phyloP scores from a whole-genome alignment of 805 yeast species.

The Sugiyamaella qingdaonensis region DNA sequence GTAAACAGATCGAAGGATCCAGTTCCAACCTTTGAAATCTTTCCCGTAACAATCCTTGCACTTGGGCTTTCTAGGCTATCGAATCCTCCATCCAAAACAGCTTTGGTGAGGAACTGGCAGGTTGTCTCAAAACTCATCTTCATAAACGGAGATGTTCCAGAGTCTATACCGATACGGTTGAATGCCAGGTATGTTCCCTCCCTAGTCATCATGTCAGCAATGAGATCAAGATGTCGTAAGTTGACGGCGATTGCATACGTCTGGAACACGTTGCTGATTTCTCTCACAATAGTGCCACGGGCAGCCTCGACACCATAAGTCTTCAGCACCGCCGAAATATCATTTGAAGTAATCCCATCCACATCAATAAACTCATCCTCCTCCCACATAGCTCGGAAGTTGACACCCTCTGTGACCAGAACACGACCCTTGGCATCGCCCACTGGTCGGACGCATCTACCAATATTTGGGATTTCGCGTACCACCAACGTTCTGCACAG shows the following conservation, averaged over 20 bases:
- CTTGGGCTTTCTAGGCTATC: conserved; percentile 90
- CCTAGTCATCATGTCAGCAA: conserved; percentile 99
- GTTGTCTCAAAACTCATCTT: conserved; percentile 99
- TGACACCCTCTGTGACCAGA: conserved; percentile 95
- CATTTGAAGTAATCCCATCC: conserved; percentile 86
- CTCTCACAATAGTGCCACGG: conserved; percentile 92
- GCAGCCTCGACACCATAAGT: conserved; percentile 99
- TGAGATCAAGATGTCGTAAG: conserved; percentile 88
- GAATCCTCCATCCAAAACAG: conserved; percentile 85
- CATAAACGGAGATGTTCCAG: conserved; percentile 92
- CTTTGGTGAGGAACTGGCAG: conserved; percentile 93
- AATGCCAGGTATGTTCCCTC: conserved; percentile 96
- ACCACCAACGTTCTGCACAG: conserved; percentile 87
- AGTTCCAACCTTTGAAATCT: conserved; percentile 87
- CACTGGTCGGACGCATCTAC: conserved; percentile 84
- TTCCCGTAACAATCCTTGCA: conserved; percentile 89
- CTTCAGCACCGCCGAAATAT: conserved; percentile 80
- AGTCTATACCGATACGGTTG: conserved; percentile 97
- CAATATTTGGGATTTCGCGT: conserved; percentile 85
- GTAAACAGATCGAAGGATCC: conserved; percentile 80
- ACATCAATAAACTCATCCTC: conserved; percentile 91
- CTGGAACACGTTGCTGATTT: conserved; percentile 91
- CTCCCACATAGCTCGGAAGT: conserved; percentile 97
- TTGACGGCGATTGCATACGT: conserved; percentile 94
- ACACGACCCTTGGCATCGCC: conserved; percentile 58